Conservation (phyloP, 306 rosid genomes). For the Castanopsis chinensis region DNA sequence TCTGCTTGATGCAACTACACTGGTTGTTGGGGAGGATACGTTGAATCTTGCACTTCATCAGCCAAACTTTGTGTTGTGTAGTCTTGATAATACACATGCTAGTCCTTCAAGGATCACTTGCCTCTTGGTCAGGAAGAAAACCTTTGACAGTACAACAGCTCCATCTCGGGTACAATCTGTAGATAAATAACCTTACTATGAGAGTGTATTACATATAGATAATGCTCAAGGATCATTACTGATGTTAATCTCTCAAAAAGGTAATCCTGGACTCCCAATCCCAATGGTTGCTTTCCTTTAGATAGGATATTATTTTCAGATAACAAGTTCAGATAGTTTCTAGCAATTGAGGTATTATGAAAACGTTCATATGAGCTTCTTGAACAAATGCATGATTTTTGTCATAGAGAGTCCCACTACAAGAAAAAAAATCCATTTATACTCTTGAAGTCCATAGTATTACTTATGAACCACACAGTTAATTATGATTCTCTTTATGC, state of each 20-base stretch:
- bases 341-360: not conserved
- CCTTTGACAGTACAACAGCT: slow-evolving; percentile 61
- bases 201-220: not conserved
- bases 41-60: slow-evolving; percentile 68
- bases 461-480: no score
- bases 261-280: not conserved
- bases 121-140: slow-evolving; percentile 74
- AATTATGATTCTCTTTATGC: no score
- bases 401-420: not conserved
- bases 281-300: not conserved
- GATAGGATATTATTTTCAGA: no score
- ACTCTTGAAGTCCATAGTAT: no score
- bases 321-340: no score
- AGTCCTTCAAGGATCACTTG: slow-evolving; percentile 75
- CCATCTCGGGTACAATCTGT: slow-evolving; percentile 16
- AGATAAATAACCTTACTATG: not conserved
- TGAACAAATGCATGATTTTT: not conserved
- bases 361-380: not conserved
- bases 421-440: not conserved
- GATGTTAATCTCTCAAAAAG: not conserved
- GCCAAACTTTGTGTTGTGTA: slow-evolving; percentile 83
- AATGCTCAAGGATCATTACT: not conserved
- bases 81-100: slow-evolving; percentile 64
- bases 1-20: slow-evolving; percentile 77
- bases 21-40: slow-evolving; percentile 61